phyloP scores from a whole-genome alignment of 345 rosid species.

The Theobroma cacao region DNA sequence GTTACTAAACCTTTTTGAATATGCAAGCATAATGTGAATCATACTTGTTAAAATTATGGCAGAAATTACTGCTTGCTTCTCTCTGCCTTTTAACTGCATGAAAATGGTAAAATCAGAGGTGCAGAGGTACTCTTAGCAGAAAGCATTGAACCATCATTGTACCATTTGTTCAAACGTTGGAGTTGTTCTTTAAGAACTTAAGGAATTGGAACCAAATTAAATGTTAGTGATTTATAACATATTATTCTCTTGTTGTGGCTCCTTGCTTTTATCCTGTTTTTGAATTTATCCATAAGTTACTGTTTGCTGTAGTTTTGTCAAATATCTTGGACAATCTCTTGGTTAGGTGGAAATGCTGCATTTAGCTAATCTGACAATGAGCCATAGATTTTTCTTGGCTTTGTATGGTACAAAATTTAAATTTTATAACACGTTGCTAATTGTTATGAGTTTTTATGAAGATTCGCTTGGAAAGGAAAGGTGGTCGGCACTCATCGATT shows the following conservation, averaged over 20 bases:
- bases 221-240: not conserved
- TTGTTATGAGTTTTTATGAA: conserved; percentile 15
- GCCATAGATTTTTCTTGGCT: not conserved
- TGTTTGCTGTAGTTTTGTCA: not conserved
- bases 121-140: not conserved
- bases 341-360: not conserved
- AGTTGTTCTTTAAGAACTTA: not conserved
- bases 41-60: not conserved
- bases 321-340: not conserved
- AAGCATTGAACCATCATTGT: not conserved
- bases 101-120: not conserved
- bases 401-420: not conserved
- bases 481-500: conserved; percentile 82
- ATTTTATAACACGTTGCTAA: not conserved
- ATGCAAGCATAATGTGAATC: not conserved
- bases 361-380: not conserved
- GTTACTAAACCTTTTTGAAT: not conserved
- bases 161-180: not conserved
- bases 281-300: not conserved
- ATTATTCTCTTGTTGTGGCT: not conserved
- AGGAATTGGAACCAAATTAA: not conserved
- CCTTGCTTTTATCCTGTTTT: not conserved
- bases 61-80: conserved; percentile 4
- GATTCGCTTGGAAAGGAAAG: conserved; percentile 91
- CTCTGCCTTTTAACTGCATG: not conserved